phyloP scores from a whole-genome alignment of 2,329 filamentous ascomycete genomes.

The Apiospora aurea region DNA sequence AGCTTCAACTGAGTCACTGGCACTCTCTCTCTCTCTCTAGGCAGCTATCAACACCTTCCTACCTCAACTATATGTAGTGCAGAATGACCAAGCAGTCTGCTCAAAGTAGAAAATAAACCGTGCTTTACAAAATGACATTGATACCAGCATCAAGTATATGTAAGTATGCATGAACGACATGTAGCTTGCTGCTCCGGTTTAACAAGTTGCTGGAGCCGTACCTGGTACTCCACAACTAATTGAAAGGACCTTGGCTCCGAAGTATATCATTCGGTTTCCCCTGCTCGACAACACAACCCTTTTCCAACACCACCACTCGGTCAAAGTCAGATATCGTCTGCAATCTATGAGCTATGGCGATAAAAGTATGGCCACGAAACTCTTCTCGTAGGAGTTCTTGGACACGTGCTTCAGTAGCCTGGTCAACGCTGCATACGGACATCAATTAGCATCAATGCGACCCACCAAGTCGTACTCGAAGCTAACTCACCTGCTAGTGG shows the following conservation, averaged over 20 bases:
- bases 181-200: no score
- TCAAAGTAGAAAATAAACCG: not conserved
- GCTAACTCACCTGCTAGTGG: conserved; percentile 42
- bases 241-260: conserved; percentile 20
- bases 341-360: conserved; percentile 40
- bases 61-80: no score
- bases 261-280: conserved; percentile 30
- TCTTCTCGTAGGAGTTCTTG: conserved; percentile 30
- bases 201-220: not conserved
- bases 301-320: conserved; percentile 57
- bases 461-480: not conserved
- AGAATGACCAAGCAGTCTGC: not conserved
- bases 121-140: not conserved
- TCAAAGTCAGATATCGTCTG: conserved; percentile 56
- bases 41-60: no score
- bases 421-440: conserved; percentile 30
- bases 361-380: conserved; percentile 53
- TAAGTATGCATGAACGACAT: no score
- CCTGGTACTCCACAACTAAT: conserved; percentile 4
- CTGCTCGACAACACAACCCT: conserved; percentile 54
- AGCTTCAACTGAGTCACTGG: conserved; percentile 6
- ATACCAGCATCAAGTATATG: no score
- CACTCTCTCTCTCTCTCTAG: no score
- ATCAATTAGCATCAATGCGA: not conserved
- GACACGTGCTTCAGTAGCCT: conserved; percentile 28